Conservation (phyloP, 768 basidiomycete species). For the Lenzites betulinus region DNA sequence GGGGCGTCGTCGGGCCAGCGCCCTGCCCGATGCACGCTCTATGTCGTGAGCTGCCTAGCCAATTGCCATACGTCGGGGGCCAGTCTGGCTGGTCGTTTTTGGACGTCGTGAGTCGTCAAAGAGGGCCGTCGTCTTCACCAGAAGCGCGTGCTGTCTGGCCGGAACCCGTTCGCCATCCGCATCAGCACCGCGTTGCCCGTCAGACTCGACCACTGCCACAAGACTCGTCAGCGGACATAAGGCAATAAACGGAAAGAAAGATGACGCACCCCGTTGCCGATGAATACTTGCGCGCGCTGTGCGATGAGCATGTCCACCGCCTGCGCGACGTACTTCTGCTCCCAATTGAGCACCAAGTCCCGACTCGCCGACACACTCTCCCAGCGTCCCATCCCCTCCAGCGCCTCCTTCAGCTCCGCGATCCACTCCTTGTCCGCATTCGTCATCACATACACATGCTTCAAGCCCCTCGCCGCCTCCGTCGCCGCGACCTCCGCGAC, state of each 20-base stretch:
- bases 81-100: too few species aligned
- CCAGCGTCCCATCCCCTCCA: constrained; percentile 44
- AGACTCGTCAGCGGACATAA: neutral
- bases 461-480: constrained; percentile 33
- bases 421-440: constrained; percentile 59
- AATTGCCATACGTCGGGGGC: too few species aligned
- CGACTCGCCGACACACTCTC: constrained; percentile 52
- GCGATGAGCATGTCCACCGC: constrained; percentile 70
- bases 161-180: constrained; percentile 39
- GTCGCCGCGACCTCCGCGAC: constrained; percentile 33
- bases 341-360: constrained; percentile 55
- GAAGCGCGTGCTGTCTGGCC: constrained; percentile 41
- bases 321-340: constrained; percentile 58
- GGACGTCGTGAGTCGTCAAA: too few species aligned
- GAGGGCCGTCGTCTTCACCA: constrained; percentile 20
- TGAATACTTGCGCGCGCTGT: constrained; percentile 60
- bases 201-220: constrained; percentile 47
- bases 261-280: constrained; percentile 71
- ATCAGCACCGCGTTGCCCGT: constrained; percentile 51
- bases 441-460: constrained; percentile 62
- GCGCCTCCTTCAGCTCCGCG: constrained; percentile 42
- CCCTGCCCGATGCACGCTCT: too few species aligned
- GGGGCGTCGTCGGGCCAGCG: too few species aligned
- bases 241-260: neutral
- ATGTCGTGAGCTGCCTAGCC: too few species aligned